These are phyloP conservation scores for Apophysomyces trapeziformis DNA, from an alignment of 371 early-diverging fungal genomes.

Conservation along the genomic window DNA sequence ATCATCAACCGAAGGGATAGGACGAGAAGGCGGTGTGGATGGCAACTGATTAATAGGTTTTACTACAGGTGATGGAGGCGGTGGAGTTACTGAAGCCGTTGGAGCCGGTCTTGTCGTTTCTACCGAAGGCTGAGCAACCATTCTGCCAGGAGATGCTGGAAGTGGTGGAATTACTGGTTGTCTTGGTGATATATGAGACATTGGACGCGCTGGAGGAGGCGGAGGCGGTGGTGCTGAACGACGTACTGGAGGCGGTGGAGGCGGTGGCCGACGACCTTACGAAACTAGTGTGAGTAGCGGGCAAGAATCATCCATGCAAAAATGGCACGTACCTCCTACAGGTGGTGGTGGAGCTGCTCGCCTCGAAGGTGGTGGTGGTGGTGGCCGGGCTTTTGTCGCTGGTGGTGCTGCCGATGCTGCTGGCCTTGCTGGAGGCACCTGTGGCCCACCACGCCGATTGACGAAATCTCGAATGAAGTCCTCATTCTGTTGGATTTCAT, in stretches of 20 bases:
- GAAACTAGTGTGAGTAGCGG: background rate
- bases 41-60: background rate
- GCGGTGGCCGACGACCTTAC: slow-evolving; percentile 47
- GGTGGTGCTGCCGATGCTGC: slow-evolving; percentile 28
- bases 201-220: slow-evolving; percentile 21
- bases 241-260: slow-evolving; percentile 38
- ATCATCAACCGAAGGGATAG: background rate
- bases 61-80: slow-evolving; percentile 10
- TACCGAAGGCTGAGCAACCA: no score
- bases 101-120: no score
- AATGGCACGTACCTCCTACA: slow-evolving; percentile 33
- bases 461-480: slow-evolving; percentile 57
- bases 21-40: slow-evolving; percentile 4
- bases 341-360: slow-evolving; percentile 37
- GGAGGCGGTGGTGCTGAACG: slow-evolving; percentile 22
- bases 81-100: background rate
- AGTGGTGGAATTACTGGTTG: background rate
- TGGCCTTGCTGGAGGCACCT: slow-evolving; percentile 26
- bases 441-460: slow-evolving; percentile 43
- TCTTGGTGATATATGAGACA: slow-evolving; percentile 9
- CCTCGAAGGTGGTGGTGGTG: slow-evolving; percentile 38
- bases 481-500: slow-evolving; percentile 47
- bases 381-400: slow-evolving; percentile 37
- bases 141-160: slow-evolving; percentile 8
- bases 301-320: background rate